These are phyloP conservation scores for Penicillium manginii DNA, from an alignment of 495 filamentous ascomycete species.

Conservation along the genomic window DNA sequence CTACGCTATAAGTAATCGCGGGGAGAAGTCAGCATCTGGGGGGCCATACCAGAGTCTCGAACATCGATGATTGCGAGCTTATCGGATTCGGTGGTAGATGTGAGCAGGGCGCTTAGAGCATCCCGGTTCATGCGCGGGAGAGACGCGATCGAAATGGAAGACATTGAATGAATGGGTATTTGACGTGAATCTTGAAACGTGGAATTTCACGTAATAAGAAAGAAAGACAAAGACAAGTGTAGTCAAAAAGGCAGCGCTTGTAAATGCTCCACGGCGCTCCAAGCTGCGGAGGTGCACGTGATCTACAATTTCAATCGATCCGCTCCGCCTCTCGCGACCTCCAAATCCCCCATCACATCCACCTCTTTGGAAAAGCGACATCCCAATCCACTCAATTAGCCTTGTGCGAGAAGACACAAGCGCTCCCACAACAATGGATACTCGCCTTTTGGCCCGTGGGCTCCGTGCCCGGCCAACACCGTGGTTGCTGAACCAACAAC, in stretches of 20 bases:
- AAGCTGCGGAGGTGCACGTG: slow-evolving; percentile 24
- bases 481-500: slow-evolving; percentile 27
- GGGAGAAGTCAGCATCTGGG: background rate
- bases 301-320: slow-evolving; percentile 34
- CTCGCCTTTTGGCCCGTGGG: slow-evolving; percentile 38
- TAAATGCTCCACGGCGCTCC: background rate
- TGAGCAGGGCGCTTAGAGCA: slow-evolving; percentile 58
- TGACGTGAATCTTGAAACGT: background rate
- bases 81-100: slow-evolving; percentile 34
- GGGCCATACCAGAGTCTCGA: slow-evolving; percentile 69
- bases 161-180: slow-evolving; percentile 45
- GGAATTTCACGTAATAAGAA: background rate
- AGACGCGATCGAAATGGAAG: slow-evolving; percentile 57
- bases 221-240: background rate
- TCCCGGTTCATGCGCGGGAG: slow-evolving; percentile 68
- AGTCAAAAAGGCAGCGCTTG: background rate
- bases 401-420: slow-evolving; percentile 1
- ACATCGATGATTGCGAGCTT: slow-evolving; percentile 84
- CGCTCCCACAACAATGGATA: slow-evolving; percentile 36
- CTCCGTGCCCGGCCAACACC: slow-evolving; percentile 41
- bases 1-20: background rate
- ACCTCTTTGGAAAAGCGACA: background rate
- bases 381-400: slow-evolving; percentile 5
- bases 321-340: slow-evolving; percentile 9
- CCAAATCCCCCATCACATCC: slow-evolving; percentile 13